Evolutionary conservation across 768 basidiomycete species (phyloP).

Genomic region (Punctularia strigosozonata): DNA sequence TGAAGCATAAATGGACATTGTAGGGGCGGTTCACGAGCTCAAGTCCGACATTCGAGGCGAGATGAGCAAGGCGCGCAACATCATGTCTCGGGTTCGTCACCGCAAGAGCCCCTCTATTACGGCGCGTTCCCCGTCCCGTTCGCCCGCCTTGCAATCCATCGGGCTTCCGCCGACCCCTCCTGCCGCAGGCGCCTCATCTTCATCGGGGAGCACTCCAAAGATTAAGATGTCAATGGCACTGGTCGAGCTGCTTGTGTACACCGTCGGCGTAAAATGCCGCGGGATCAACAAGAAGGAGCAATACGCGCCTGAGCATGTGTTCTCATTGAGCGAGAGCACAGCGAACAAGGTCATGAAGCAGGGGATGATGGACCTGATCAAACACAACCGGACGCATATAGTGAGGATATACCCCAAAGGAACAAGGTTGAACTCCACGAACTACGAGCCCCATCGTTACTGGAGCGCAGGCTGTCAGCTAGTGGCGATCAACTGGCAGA

Average conservation of each 20-base stretch:
- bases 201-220: constrained; percentile 30
- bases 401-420: constrained; percentile 85
- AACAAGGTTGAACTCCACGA: constrained; percentile 67
- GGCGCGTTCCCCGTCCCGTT: too few relatives aligned
- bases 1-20: constrained; percentile 7
- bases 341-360: constrained; percentile 67
- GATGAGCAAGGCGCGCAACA: constrained; percentile 17
- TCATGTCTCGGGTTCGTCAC: too few relatives aligned
- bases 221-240: constrained; percentile 67
- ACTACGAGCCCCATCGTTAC: constrained; percentile 80
- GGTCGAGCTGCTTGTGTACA: constrained; percentile 76
- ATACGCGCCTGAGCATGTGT: constrained; percentile 83
- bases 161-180: too few relatives aligned
- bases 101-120: too few relatives aligned
- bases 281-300: constrained; percentile 79
- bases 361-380: constrained; percentile 60
- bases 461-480: constrained; percentile 87
- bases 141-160: too few relatives aligned
- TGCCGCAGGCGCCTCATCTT: too few relatives aligned
- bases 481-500: constrained; percentile 97
- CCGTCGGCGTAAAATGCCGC: constrained; percentile 88
- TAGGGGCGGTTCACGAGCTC: constrained; percentile 10
- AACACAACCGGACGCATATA: constrained; percentile 76
- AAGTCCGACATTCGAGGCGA: constrained; percentile 17
- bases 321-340: constrained; percentile 82